phyloP scores from a whole-genome alignment of 1,284 basidiomycete species.

The Singerocomus inundabilis region DNA sequence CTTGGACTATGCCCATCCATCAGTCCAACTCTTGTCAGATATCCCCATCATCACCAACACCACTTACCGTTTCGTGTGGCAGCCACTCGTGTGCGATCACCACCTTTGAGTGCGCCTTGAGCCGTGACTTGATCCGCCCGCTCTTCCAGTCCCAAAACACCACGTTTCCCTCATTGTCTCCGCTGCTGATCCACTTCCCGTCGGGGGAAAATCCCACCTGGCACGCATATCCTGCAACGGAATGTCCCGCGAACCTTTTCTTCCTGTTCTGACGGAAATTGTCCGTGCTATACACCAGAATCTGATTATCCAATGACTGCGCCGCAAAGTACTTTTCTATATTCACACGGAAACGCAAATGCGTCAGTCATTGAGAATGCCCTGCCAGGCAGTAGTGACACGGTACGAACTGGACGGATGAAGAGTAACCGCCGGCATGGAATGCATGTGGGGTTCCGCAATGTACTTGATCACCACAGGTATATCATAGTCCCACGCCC shows the following conservation, averaged over 20 bases:
- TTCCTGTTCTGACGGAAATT: constrained; percentile 98
- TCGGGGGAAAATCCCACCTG: constrained; percentile 97
- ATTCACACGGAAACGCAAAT: constrained; percentile 5
- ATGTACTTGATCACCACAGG: constrained; percentile 99
- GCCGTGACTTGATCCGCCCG: constrained; percentile 87
- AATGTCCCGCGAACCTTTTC: constrained; percentile 97
- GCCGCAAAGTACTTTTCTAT: constrained; percentile 95
- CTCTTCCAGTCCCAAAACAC: constrained; percentile 99
- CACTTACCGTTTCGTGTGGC: constrained; percentile 91
- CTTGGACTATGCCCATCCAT: constrained; percentile 65
- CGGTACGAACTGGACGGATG: constrained; percentile 84
- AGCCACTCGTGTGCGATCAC: constrained; percentile 98
- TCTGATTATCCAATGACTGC: constrained; percentile 98
- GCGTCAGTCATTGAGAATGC: not conserved
- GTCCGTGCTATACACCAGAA: constrained; percentile 94
- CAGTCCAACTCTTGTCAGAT: constrained; percentile 8
- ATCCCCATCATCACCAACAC: constrained; percentile 23
- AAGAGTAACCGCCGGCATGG: constrained; percentile 95
- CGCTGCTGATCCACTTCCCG: constrained; percentile 95
- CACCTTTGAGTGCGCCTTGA: constrained; percentile 90
- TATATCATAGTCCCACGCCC: constrained; percentile 98
- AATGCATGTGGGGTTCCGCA: constrained; percentile 99
- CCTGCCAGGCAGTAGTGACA: not conserved
- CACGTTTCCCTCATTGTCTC: constrained; percentile 92
- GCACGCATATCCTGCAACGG: constrained; percentile 95